Evolutionary conservation across 1,284 basidiomycete species (phyloP), one percentile per base, ranked within the genome.

Genomic region (Rhodofomes roseus): DNA sequence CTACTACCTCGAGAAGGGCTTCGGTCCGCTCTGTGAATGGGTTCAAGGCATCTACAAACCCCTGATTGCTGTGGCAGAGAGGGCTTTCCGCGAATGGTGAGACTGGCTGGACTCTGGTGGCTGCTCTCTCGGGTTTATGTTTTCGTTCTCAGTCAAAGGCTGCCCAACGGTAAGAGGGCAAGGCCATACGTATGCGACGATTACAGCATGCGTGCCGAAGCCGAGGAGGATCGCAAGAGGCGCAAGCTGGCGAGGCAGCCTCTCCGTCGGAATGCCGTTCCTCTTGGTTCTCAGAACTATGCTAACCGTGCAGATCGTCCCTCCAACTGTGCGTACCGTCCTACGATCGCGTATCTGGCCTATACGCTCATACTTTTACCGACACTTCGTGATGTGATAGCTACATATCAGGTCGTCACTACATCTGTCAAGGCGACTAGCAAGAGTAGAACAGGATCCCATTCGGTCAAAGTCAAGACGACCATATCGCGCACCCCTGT

Each of bases 1-100:
- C 18, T 71, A 72, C 51, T 72, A 69, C 61, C 23, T 70, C 16
- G 68, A 73, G 25, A 41, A 55, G 6, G 72, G 72, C 0, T 71
- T 71, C 46, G 64, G 69, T 44, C 57, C 65, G 31, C 63, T 73
- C 25, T 69, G 62, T 20, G 51, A 62, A 7, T 73, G 72, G 72
- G 68, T 71, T 1, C 48, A 56, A 29, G 64, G 65, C 9, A 62
- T 71, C 12, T 73, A 71, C 52, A 55, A 40, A 1, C 66, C 68
- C n/a, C 51, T 73, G 18, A 66, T 73, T 40, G 25, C 53, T 18
- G 64, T 55, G 1, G 66, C 64, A 1, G 57, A 62, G 29, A 25
- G 63, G 2, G 61, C 65, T 2, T 71, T 65, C 39, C 40, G 60
- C 25, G 37, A 59, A 20, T 58, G 58, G 65, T 67, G 56, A 60